These are phyloP conservation scores for Hyaloscypha hepaticicola DNA, from an alignment of 495 filamentous ascomycete species.

Conservation along the genomic window DNA sequence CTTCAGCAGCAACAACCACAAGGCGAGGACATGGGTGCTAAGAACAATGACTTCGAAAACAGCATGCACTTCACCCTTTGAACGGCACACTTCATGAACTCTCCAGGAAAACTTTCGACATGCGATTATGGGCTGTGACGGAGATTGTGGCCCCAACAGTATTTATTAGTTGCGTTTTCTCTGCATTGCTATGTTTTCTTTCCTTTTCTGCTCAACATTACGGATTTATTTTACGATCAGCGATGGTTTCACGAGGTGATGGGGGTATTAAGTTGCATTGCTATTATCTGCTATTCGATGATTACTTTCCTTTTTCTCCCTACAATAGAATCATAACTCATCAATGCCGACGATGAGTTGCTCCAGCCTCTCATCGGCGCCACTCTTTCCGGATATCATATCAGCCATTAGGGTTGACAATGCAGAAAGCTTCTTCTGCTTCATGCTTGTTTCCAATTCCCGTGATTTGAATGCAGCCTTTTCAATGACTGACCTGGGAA, in stretches of 20 bases:
- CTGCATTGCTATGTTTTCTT: conserved; percentile 18
- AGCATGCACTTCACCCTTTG: conserved; percentile 9
- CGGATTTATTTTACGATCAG: background rate
- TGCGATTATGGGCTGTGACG: background rate
- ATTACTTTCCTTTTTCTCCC: background rate
- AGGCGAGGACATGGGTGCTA: background rate
- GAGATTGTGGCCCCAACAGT: background rate
- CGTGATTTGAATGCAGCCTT: conserved; percentile 75
- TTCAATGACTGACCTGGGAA: conserved; percentile 73
- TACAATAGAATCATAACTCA: conserved; percentile 23
- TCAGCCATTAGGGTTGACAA: conserved; percentile 46
- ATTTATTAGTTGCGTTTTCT: conserved; percentile 5
- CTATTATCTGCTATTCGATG: conserved; percentile 9
- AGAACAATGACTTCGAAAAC: conserved; percentile 2
- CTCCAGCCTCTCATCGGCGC: conserved; percentile 20
- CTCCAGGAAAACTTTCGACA: background rate
- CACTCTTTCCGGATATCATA: conserved; percentile 30
- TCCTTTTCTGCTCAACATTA: conserved; percentile 7
- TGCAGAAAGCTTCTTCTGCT: conserved; percentile 50
- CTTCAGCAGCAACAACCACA: background rate
- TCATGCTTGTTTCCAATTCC: conserved; percentile 75
- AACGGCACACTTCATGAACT: background rate
- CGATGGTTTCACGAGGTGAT: conserved; percentile 1
- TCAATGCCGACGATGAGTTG: conserved; percentile 30
- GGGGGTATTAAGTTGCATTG: conserved; percentile 9